Evolutionary conservation across 2,329 filamentous ascomycete genomes (phyloP).

Genomic region (Simplicillium sp.): DNA sequence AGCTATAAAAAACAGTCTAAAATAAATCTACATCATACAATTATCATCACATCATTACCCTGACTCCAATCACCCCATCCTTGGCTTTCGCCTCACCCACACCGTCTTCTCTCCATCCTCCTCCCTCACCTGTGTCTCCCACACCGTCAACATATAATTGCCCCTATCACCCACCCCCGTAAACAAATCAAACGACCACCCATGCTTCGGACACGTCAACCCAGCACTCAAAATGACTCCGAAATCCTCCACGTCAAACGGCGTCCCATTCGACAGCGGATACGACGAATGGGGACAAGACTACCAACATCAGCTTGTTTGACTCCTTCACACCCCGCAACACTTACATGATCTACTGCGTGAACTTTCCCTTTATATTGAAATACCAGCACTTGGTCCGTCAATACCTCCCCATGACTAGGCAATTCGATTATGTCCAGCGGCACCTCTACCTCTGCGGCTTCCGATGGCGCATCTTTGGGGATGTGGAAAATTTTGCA

Average conservation of each 20-base stretch:
- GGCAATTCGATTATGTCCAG: constrained; percentile 18
- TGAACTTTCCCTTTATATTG: constrained; percentile 54
- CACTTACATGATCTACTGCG: constrained; percentile 56
- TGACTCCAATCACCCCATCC: constrained; percentile 4
- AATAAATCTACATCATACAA: too few species aligned
- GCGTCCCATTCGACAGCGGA: constrained; percentile 50
- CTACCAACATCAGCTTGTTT: constrained; percentile 22
- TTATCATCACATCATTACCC: too few species aligned
- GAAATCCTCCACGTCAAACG: constrained; percentile 68
- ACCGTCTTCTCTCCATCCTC: constrained; percentile 1
- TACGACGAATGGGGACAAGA: constrained; percentile 60
- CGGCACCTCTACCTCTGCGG: constrained; percentile 24
- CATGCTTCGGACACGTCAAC: constrained; percentile 58
- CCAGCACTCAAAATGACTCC: constrained; percentile 53
- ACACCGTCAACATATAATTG: constrained; percentile 50
- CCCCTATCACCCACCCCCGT: constrained; percentile 53
- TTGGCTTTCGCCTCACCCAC: constrained; percentile 7
- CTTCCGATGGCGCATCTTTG: constrained; percentile 24
- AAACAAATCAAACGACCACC: constrained; percentile 62
- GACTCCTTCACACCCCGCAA: background rate
- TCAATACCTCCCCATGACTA: constrained; percentile 26
- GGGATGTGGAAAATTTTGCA: constrained; percentile 51
- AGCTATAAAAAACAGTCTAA: too few species aligned
- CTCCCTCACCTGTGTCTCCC: constrained; percentile 50
- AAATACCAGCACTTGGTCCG: constrained; percentile 57